Evolutionary conservation across 768 basidiomycete species (phyloP), one percentile per base, ranked within the genome.

Genomic region (Suillus paluster): DNA sequence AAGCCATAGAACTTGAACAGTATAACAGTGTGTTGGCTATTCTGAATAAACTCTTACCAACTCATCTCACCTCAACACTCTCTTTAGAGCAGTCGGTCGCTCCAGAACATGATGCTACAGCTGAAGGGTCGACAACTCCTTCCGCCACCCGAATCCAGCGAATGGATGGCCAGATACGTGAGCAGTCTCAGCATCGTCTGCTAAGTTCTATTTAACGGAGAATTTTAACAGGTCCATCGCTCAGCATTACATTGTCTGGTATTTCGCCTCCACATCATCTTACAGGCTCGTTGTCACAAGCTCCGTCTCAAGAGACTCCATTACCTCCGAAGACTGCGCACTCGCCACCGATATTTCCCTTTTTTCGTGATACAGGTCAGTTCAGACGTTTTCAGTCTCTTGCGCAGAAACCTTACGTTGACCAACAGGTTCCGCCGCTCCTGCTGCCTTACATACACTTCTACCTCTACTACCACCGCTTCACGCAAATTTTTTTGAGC

Each of bases 401-500:
- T 38, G 17, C 11, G 3, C n/a, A 36, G 59, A 60, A 25, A 23
- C 12, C 21, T 45, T 15, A 54, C 30, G 6, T 42, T 60, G 4
- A 30, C 11, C 19, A 36, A 34, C 59, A 75, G 67, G 60, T 57
- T 17, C 54, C n/a, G 50, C 25, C 3, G 66, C 73, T 33, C 55
- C 59, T 3, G 71, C 81, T 2, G 75, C 84, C 4, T 64, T 87
- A 17, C 76, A 73, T 25, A 77, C 82, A 23, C 73, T 92, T 27
- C 71, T 91, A 19, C 79, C 82, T 5, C 73, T 81, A 11, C 78
- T 95, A 21, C 81, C 86, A 14, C 80, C 85, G 0, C 76, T 82
- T 25, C 90, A 96, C 69, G 70, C 76, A 34, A 79, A 79, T 7
- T 99, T 97, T 78, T 92, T 99, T 63, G 81, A 85, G 3, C 79